These are phyloP conservation scores for Ophiocordyceps camponoti-leonardi DNA, from an alignment of 2,329 filamentous ascomycete species.

Conservation along the genomic window DNA sequence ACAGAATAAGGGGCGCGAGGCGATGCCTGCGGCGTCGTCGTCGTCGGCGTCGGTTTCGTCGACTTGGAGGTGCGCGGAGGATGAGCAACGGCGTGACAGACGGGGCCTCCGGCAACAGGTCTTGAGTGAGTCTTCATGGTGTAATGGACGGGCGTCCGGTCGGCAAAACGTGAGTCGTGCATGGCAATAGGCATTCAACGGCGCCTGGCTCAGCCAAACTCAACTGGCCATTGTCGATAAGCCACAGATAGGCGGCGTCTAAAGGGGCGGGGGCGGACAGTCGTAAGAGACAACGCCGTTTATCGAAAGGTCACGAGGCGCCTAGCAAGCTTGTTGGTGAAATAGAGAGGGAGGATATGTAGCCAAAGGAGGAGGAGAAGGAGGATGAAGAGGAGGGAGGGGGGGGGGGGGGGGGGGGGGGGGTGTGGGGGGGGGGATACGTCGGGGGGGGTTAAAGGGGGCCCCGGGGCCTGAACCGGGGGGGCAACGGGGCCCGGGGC, in stretches of 20 bases:
- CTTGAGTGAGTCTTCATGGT: conserved; percentile 28
- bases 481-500: conserved; percentile 2
- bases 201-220: background rate
- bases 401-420: background rate
- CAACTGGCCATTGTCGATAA: background rate
- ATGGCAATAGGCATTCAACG: conserved; percentile 5
- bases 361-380: background rate
- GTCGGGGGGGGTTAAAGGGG: conserved; percentile 1
- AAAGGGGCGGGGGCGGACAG: background rate
- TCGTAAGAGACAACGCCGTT: too few relatives aligned
- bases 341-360: too few relatives aligned
- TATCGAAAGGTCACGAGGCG: too few relatives aligned
- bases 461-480: conserved; percentile 1
- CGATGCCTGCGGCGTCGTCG: conserved; percentile 35
- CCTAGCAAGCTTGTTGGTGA: too few relatives aligned
- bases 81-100: conserved; percentile 21
- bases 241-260: background rate
- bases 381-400: background rate
- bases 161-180: conserved; percentile 16
- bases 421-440: background rate
- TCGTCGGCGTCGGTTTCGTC: conserved; percentile 19
- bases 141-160: conserved; percentile 20
- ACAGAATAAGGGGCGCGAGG: conserved; percentile 34
- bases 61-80: conserved; percentile 20
- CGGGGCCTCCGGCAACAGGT: conserved; percentile 11